Evolutionary conservation across 2,329 filamentous ascomycete genomes (phyloP).

Genomic region (Xylariaceae sp.): DNA sequence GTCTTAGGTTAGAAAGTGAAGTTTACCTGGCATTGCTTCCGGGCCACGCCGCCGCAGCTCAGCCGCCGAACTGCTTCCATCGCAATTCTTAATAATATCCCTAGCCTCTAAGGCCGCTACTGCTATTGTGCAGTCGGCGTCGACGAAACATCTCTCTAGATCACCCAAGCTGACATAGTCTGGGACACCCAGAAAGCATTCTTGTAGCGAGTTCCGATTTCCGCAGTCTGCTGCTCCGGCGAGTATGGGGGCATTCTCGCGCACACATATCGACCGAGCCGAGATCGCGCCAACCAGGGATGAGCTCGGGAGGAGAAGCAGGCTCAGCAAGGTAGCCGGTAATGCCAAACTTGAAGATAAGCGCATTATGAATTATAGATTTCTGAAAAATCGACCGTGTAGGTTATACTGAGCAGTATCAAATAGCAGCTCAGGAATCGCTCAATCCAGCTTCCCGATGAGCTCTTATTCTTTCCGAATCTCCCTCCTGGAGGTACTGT

Average conservation of each 20-base stretch:
- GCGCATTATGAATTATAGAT: constrained; percentile 26
- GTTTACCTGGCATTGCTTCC: constrained; percentile 32
- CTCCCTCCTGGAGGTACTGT: background rate
- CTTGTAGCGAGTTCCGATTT: constrained; percentile 47
- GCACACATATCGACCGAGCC: constrained; percentile 47
- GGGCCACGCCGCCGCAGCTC: constrained; percentile 35
- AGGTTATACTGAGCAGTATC: background rate
- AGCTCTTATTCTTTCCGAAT: background rate
- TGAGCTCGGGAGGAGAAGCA: constrained; percentile 42
- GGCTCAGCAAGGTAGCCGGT: constrained; percentile 42
- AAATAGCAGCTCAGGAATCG: too few species aligned
- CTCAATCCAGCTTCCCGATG: background rate
- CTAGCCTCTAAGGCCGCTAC: constrained; percentile 44
- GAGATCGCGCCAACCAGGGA: constrained; percentile 34
- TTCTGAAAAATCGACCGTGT: background rate
- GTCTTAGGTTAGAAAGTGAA: background rate
- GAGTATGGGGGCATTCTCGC: constrained; percentile 46
- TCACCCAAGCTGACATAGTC: constrained; percentile 39
- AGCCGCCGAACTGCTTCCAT: constrained; percentile 24
- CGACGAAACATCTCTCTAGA: constrained; percentile 47
- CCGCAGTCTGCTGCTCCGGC: constrained; percentile 52
- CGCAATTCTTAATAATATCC: constrained; percentile 44
- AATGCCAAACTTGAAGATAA: constrained; percentile 19
- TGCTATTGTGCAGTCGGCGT: constrained; percentile 45
- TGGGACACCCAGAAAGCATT: constrained; percentile 49